These are phyloP conservation scores for Gardenia jasminoides DNA, from an alignment of 257 asterid species.

Conservation along the genomic window DNA sequence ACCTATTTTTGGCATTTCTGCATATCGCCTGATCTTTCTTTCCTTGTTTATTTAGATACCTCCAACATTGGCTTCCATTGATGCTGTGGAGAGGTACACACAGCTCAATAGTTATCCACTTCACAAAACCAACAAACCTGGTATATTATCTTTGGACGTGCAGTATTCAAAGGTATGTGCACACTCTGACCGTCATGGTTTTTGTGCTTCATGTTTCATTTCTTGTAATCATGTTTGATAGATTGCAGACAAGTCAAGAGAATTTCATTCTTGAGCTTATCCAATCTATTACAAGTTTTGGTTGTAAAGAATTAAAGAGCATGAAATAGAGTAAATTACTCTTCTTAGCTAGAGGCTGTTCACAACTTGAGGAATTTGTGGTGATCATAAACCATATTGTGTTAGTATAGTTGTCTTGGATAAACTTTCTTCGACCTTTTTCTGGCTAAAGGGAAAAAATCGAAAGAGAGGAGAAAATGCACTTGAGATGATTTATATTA, in stretches of 20 bases:
- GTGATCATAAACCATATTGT: background rate
- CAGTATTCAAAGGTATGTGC: constrained; percentile 61
- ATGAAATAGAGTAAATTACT: background rate
- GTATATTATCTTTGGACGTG: constrained; percentile 86
- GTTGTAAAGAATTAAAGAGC: background rate
- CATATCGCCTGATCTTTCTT: background rate
- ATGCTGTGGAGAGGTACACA: constrained; percentile 79
- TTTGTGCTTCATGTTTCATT: background rate
- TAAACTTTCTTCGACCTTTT: background rate
- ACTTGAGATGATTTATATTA: background rate
- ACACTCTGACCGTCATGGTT: background rate
- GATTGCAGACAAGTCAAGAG: background rate
- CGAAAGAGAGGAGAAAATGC: background rate
- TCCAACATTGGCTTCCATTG: constrained; percentile 71
- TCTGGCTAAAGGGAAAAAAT: background rate
- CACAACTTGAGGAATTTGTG: background rate
- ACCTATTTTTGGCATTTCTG: background rate
- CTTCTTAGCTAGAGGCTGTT: background rate
- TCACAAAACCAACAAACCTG: constrained; percentile 93
- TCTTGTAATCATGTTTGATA: background rate
- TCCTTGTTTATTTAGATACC: constrained; percentile 45
- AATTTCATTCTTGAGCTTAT: background rate
- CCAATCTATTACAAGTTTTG: background rate
- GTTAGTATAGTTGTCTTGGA: background rate
- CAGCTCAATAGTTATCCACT: constrained; percentile 92